Conservation (phyloP, 306 rosid genomes). For the Acacia crassicarpa region DNA sequence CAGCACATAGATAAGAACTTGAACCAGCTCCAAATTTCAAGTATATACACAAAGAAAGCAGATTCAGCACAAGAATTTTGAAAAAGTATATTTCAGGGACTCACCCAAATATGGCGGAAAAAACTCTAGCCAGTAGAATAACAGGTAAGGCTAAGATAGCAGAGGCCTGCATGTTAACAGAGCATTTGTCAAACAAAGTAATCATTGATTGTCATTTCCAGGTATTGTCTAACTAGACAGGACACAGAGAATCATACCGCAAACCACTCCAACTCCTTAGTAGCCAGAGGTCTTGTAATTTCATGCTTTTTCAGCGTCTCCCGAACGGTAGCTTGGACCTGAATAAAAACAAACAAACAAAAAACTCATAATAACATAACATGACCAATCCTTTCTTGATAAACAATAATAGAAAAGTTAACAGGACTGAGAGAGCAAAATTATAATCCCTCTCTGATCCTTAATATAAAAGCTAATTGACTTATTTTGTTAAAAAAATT, state of each 20-base stretch:
- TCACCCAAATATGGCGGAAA: constrained; percentile 69
- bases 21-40: not conserved
- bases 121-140: constrained; percentile 62
- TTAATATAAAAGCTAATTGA: too few relatives aligned
- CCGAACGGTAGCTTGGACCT: constrained; percentile 78
- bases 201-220: not conserved
- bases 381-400: not conserved
- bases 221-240: not conserved
- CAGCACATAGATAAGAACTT: constrained; percentile 20
- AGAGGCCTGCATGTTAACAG: constrained; percentile 77
- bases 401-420: not conserved
- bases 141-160: constrained; percentile 84
- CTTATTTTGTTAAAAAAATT: too few relatives aligned
- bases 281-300: constrained; percentile 78
- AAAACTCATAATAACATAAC: constrained; percentile 4
- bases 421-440: not conserved
- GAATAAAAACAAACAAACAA: constrained; percentile 3
- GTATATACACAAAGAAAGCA: not conserved
- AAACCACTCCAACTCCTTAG: constrained; percentile 94
- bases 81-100: constrained; percentile 27
- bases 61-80: constrained; percentile 5
- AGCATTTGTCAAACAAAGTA: constrained; percentile 27
- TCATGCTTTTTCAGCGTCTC: constrained; percentile 75
- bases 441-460: not conserved
- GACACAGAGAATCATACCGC: constrained; percentile 45